A percentile compares a stretch with the other conserved stretches of the same genome.
Conservation (phyloP, 345 rosid genomes). For the Barbarea vulgaris region DNA sequence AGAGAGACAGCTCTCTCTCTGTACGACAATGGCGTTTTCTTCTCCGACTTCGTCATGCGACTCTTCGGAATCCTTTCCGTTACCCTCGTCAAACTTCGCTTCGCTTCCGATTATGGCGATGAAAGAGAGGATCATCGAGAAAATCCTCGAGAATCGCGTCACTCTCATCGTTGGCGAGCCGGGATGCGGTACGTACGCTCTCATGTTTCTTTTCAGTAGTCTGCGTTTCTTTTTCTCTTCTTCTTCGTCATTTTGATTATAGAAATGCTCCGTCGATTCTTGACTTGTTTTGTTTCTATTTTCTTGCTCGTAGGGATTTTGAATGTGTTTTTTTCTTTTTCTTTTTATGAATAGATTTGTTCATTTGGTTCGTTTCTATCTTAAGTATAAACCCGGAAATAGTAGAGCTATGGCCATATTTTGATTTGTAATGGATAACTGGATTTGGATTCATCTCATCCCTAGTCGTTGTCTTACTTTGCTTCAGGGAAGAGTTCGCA, state of each 20-base stretch:
- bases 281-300: neutral
- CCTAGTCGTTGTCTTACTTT: neutral
- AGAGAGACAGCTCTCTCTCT: neutral
- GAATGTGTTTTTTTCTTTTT: neutral
- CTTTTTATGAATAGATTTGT: neutral
- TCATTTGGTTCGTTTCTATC: neutral
- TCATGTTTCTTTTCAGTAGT: neutral
- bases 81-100: conserved; percentile 53
- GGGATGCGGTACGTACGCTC: conserved; percentile 71
- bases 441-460: neutral
- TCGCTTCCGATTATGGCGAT: conserved; percentile 73
- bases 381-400: neutral
- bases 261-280: neutral
- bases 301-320: conserved; percentile 4
- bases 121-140: conserved; percentile 70
- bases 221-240: neutral
- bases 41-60: conserved; percentile 56
- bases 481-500: conserved; percentile 92
- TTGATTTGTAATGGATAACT: neutral
- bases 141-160: conserved; percentile 85
- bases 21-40: conserved; percentile 47
- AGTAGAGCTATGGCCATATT: neutral
- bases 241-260: neutral
- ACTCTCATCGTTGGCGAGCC: conserved; percentile 94
- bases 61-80: conserved; percentile 50